Evolutionary conservation across 805 yeast species (phyloP).

Genomic region (Sporopachydermia lactativora): DNA sequence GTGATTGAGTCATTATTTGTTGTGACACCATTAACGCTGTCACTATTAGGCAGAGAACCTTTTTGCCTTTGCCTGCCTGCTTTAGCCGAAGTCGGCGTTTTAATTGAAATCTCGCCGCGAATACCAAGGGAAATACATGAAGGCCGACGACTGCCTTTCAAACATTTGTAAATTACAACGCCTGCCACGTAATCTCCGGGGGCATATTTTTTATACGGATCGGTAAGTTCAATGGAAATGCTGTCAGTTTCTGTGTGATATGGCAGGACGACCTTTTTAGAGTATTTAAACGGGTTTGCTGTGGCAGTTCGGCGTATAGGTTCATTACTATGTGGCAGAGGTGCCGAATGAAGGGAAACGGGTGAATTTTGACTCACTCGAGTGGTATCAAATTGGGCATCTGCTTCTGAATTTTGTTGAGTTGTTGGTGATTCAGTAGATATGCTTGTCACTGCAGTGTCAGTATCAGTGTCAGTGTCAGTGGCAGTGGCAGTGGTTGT

Average conservation of each 20-base stretch:
- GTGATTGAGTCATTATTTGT: background rate
- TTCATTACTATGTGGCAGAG: too few relatives aligned
- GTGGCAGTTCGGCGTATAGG: constrained; percentile 2
- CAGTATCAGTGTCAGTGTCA: too few relatives aligned
- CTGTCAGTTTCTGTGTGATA: constrained; percentile 30
- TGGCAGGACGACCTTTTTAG: constrained; percentile 9
- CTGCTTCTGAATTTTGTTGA: too few relatives aligned
- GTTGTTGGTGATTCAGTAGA: too few relatives aligned
- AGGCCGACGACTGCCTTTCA: background rate
- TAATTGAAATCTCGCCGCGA: background rate
- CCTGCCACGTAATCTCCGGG: constrained; percentile 73
- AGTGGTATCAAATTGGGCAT: too few relatives aligned
- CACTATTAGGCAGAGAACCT: background rate
- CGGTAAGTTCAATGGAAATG: constrained; percentile 55
- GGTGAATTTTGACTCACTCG: too few relatives aligned
- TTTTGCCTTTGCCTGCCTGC: background rate
- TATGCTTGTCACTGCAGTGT: too few relatives aligned
- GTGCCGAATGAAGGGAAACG: too few relatives aligned
- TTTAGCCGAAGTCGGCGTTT: background rate
- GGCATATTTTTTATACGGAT: constrained; percentile 62
- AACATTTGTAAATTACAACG: background rate
- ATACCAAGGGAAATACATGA: background rate
- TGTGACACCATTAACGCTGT: background rate
- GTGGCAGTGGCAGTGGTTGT: too few relatives aligned
- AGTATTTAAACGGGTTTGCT: background rate